Base-by-base conservation (phyloP, 2,329 filamentous ascomycete species). In the Apiospora koreana region DNA sequence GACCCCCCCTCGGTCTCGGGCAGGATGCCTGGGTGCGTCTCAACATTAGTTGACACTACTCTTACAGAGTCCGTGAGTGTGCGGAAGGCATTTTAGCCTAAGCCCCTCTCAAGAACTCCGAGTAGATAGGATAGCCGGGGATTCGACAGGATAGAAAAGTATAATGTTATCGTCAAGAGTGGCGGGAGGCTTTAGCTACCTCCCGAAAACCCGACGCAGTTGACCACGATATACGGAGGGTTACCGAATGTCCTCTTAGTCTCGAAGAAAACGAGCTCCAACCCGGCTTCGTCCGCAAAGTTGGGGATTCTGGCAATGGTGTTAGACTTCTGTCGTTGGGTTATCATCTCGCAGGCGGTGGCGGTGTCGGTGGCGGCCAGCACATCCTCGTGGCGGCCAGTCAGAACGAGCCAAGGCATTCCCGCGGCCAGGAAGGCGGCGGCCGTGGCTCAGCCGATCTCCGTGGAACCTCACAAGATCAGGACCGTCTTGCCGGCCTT, bases 351-450 rank as follows among this genome's bases (percentile, higher is more conserved):
- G n/a, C n/a, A n/a, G n/a, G n/a, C n/a, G n/a, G n/a, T n/a, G n/a
- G n/a, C 68, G n/a, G 79, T 73, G 3, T 84, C 83, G 8, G 85
- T 85, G n/a, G 78, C 78, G 65, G 84, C 77, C 43, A 88, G 80
- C 1, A 78, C 76, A 16, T 84, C 80, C 71, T 80, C 76, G 1
- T 86, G 84, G 1, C 79, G 77, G 9, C 74, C 78, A 2, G 77
- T 68, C 12, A 81, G 69, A 16, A 73, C 73, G 46, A 81, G 75
- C 21, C 72, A 71, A 7, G 70, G 35, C 6, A 75, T 75, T 5
- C 77, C 76, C 12, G 77, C 78, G 21, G 25, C 46, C 35, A 75
- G 74, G 69, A 78, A 80, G 8, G 73, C 71, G 14, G 35, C 23
- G 9, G 75, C 76, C 16, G 74, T 77, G 12, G 68, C 72, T 48